Percentiles rank a stretch among this genome's conserved stretches.
These are phyloP conservation scores for Trebouxiophyceae sp. DNA, from an alignment of 163 green algal species.

Conservation along the genomic window DNA sequence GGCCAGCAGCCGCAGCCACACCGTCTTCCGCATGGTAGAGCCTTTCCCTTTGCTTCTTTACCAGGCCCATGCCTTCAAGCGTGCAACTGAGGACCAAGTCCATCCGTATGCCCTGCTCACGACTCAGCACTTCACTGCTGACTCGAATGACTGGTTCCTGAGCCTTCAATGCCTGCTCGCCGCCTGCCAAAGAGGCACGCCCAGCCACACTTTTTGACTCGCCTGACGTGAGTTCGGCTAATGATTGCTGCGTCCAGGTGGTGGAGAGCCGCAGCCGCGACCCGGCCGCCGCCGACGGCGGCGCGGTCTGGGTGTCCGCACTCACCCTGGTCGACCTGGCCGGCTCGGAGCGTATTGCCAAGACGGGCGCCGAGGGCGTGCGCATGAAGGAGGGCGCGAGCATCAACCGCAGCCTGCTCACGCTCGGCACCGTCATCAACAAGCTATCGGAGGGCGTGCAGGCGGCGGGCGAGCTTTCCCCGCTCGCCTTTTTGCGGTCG, in stretches of 20 bases:
- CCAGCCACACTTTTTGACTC: conserved; percentile 22
- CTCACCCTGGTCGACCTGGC: conserved; percentile 95
- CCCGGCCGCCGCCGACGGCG: conserved; percentile 33
- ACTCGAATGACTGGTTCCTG: no score
- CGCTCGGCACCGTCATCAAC: conserved; percentile 95
- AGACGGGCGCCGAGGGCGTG: conserved; percentile 87
- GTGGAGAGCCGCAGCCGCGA: conserved; percentile 64
- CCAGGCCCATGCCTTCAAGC: no score
- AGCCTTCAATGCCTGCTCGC: no score
- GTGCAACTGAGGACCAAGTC: no score
- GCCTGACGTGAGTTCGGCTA: not conserved
- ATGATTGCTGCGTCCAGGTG: conserved; percentile 45
- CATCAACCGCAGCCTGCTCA: conserved; percentile 97
- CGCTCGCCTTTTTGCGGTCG: not conserved
- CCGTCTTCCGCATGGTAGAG: conserved; percentile 98
- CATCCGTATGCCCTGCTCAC: no score
- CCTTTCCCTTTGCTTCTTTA: no score
- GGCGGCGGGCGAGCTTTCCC: conserved; percentile 23
- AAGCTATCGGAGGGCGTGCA: conserved; percentile 82
- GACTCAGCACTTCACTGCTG: no score
- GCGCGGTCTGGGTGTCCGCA: conserved; percentile 80
- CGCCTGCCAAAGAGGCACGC: no score
- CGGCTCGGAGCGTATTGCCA: conserved; percentile 77
- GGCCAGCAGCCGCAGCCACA: conserved; percentile 79
- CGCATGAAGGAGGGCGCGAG: conserved; percentile 90